phyloP scores from a whole-genome alignment of 495 filamentous ascomycete species.

The Endocarpon pusillum region DNA sequence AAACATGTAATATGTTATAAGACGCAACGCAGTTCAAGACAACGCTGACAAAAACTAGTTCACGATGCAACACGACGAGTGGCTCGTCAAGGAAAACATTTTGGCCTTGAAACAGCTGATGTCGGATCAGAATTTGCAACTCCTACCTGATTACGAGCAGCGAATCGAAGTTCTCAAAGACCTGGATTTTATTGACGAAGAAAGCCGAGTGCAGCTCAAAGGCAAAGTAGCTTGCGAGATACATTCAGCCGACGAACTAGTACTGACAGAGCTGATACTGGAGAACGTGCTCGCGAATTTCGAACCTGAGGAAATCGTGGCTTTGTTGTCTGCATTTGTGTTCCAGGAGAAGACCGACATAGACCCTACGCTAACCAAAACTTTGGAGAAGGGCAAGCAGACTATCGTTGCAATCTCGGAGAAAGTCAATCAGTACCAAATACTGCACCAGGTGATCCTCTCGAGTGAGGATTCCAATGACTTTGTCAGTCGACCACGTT shows the following conservation, averaged over 20 bases:
- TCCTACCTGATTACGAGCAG: conserved; percentile 96
- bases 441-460: conserved; percentile 75
- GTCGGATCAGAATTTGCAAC: conserved; percentile 89
- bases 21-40: conserved; percentile 1
- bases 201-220: conserved; percentile 75
- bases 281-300: conserved; percentile 93
- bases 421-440: conserved; percentile 77
- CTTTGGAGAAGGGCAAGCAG: conserved; percentile 66
- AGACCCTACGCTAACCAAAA: conserved; percentile 65
- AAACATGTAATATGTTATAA: conserved; percentile 46
- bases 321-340: conserved; percentile 87
- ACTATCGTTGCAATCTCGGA: conserved; percentile 78
- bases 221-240: conserved; percentile 97
- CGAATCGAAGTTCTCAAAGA: conserved; percentile 82
- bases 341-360: conserved; percentile 93
- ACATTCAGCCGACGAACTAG: conserved; percentile 93
- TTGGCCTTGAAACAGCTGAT: conserved; percentile 66
- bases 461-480: conserved; percentile 79
- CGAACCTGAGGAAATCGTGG: conserved; percentile 92
- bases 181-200: conserved; percentile 73
- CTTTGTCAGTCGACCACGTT: conserved; percentile 70
- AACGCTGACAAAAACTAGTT: conserved; percentile 31
- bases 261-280: conserved; percentile 85
- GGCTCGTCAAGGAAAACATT: conserved; percentile 85
- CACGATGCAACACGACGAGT: conserved; percentile 86